Conservation (phyloP, 148 eudicot species). For the Vaccinium myrtillus region DNA sequence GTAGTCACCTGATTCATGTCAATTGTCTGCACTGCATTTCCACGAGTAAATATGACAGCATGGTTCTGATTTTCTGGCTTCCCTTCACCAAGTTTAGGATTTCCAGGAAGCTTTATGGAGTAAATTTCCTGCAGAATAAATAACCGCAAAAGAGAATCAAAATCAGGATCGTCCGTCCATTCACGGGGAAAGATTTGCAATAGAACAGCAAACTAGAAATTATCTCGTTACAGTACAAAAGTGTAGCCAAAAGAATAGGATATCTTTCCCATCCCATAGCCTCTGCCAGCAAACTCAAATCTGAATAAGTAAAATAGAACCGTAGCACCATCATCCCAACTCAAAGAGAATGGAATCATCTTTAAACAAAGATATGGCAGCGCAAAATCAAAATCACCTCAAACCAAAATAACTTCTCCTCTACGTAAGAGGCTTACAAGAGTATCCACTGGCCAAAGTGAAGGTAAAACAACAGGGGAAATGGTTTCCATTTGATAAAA, state of each 20-base stretch:
- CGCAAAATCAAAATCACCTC: constrained; percentile 4
- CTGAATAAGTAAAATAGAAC: neutral
- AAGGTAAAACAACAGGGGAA: neutral
- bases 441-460: neutral
- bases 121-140: constrained; percentile 72
- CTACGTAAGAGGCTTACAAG: neutral
- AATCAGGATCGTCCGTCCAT: neutral
- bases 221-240: neutral
- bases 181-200: neutral
- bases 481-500: neutral
- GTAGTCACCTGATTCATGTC: constrained; percentile 95
- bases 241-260: neutral
- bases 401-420: neutral
- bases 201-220: neutral
- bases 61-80: constrained; percentile 99
- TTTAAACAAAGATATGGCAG: neutral
- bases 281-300: neutral
- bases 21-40: constrained; percentile 94
- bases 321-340: neutral
- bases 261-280: too few relatives aligned
- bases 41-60: constrained; percentile 92
- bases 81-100: constrained; percentile 99
- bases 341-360: neutral
- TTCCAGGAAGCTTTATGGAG: constrained; percentile 86
- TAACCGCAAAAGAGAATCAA: neutral